Base-by-base conservation (phyloP, 1,139 yeast genomes). In the Hemisphaericaspora lyxosophila region DNA sequence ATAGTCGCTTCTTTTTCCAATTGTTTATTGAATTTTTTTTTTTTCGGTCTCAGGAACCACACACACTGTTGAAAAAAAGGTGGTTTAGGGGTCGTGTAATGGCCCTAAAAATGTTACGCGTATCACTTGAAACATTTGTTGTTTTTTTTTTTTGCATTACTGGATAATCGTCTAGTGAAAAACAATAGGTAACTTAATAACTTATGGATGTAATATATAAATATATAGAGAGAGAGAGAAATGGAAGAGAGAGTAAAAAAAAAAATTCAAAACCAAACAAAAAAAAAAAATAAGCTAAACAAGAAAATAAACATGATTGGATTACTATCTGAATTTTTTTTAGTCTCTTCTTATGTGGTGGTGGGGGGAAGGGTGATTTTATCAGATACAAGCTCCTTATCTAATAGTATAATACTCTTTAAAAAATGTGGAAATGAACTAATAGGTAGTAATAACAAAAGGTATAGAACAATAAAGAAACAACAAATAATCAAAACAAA, bases 401-500 rank as follows among this genome's bases (percentile, higher is more conserved):
- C n/a, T n/a, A n/a, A n/a, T n/a, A n/a, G n/a, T n/a, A n/a, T 27
- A 32, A 26, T 16, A 26, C 6, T 25, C n/a, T 26, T 18, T 6
- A 9, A 33, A 12, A 33, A 30, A 26, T 26, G 27, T 26, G 26
- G 17, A 18, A 31, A 19, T 22, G 14, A 25, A 14, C 4, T 24
- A 19, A 26, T 13, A 26, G 17, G 23, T 17, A 12, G 18, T 17
- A 24, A 18, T 17, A 26, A 19, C 15, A 18, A 30, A 20, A 30
- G 25, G n/a, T n/a, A 19, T 19, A 12, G n/a, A 12, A 29, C 5
- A 29, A 19, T 9, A 20, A 28, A 31, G n/a, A 31, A 31, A 23
- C 13, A 17, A 11, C 7, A 31, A 31, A n/a, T 11, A 15, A 14
- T 22, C 26, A 31, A 31, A 31, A 31, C 34, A 31, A 31, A 22